These are phyloP conservation scores for Melaleuca alternifolia DNA, from an alignment of 345 rosid genomes.

Conservation along the genomic window DNA sequence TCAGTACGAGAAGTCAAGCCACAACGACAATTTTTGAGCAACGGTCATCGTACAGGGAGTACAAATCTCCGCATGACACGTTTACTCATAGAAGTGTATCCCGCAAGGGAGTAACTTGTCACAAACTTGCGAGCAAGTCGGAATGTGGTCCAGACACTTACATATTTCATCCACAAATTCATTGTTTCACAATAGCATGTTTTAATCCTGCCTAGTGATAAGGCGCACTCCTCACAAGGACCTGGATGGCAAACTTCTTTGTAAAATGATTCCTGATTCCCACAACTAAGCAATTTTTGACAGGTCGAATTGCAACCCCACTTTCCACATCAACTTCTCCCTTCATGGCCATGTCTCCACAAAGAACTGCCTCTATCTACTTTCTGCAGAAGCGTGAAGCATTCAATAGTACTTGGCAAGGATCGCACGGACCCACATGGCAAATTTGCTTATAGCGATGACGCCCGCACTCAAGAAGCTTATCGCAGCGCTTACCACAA, in stretches of 20 bases:
- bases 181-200: conserved; percentile 84
- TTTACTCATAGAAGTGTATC: conserved; percentile 51
- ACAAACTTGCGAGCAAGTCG: conserved; percentile 57
- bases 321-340: conserved; percentile 67
- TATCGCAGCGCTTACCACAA: conserved; percentile 70
- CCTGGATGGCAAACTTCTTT: conserved; percentile 74
- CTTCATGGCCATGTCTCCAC: conserved; percentile 76
- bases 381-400: conserved; percentile 86
- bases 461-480: conserved; percentile 66
- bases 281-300: conserved; percentile 53
- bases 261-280: conserved; percentile 74
- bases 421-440: conserved; percentile 79
- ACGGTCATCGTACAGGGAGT: conserved; percentile 60
- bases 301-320: conserved; percentile 68
- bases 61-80: conserved; percentile 84
- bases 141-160: conserved; percentile 83
- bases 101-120: conserved; percentile 65
- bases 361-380: conserved; percentile 52
- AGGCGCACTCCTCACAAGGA: conserved; percentile 66
- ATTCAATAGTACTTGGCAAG: conserved; percentile 55
- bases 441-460: conserved; percentile 63
- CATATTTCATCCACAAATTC: conserved; percentile 49
- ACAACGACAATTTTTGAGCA: conserved; percentile 72
- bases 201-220: conserved; percentile 52
- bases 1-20: conserved; percentile 59